Percentiles rank a stretch among this genome's conserved stretches.
Evolutionary conservation across 176 grass and related monocot species (phyloP).

Genomic region (Saccharum spontaneum): DNA sequence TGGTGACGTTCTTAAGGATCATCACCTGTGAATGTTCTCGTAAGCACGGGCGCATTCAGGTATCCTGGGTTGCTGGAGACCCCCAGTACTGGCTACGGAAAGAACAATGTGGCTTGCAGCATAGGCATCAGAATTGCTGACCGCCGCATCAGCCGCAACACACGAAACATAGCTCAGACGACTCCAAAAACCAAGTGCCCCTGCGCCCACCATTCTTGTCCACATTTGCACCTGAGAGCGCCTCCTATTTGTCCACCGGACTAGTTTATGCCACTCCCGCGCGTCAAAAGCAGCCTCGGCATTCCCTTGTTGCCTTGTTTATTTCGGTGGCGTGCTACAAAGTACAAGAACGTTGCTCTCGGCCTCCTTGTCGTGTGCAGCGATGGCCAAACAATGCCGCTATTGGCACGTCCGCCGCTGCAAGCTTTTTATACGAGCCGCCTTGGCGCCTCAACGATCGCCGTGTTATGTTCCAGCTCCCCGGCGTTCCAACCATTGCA

Average conservation of each 20-base stretch:
- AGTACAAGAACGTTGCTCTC: conserved; percentile 26
- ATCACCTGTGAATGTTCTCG: too few species aligned
- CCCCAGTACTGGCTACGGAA: background rate
- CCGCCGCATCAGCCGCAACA: background rate
- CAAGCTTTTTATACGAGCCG: background rate
- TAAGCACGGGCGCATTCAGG: background rate
- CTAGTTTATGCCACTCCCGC: background rate
- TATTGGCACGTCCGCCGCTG: conserved; percentile 32
- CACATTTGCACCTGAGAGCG: background rate
- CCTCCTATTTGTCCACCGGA: background rate
- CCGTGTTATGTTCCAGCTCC: background rate
- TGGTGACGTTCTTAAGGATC: too few species aligned
- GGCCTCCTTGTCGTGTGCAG: conserved; percentile 29
- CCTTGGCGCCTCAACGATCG: background rate
- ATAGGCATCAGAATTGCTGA: conserved; percentile 24
- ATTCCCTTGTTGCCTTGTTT: conserved; percentile 31
- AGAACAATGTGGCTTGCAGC: background rate
- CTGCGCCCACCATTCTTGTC: conserved; percentile 23
- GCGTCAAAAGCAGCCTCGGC: background rate
- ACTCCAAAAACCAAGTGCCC: conserved; percentile 23
- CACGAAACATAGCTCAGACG: background rate
- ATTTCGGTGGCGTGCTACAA: conserved; percentile 26
- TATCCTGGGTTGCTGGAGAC: background rate
- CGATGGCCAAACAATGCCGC: background rate
- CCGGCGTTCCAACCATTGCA: background rate